Evolutionary conservation across 352 stramenopile species (phyloP).

Genomic region (Phytophthora tentaculata): DNA sequence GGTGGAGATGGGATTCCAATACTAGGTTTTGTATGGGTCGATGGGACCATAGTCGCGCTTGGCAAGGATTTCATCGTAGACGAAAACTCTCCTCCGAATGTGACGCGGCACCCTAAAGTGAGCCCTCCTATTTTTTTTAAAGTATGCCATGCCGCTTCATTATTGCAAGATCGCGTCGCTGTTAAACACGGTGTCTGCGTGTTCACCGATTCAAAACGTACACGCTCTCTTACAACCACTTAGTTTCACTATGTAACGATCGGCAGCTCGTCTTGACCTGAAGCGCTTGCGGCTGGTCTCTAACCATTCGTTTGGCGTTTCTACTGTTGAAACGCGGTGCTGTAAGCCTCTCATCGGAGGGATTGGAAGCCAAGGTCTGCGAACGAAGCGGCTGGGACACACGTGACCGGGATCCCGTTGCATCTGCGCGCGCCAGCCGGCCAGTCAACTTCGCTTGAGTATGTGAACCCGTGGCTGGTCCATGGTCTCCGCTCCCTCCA

Average conservation of each 20-base stretch:
- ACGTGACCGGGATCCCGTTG: constrained; percentile 6
- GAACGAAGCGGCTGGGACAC: constrained; percentile 27
- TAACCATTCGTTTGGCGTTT: constrained; percentile 17
- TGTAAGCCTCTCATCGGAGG: constrained; percentile 16
- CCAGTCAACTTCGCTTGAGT: constrained; percentile 16
- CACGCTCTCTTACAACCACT: constrained; percentile 1
- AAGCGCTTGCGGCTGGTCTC: constrained; percentile 1
- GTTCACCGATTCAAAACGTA: constrained; percentile 11
- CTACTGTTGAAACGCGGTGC: constrained; percentile 25
- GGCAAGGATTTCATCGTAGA: constrained; percentile 10
- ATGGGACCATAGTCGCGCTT: constrained; percentile 4
- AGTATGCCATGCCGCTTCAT: constrained; percentile 1
- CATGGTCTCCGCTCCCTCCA: constrained; percentile 25
- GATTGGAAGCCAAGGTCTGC: constrained; percentile 23
- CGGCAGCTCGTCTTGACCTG: neutral
- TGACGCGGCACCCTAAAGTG: constrained; percentile 12
- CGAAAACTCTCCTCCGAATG: constrained; percentile 14
- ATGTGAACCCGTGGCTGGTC: constrained; percentile 29
- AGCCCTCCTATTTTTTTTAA: too few relatives aligned
- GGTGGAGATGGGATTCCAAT: constrained; percentile 14
- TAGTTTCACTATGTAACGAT: constrained; percentile 19
- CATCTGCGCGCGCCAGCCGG: constrained; percentile 16
- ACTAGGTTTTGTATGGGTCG: neutral
- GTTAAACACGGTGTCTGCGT: constrained; percentile 17
- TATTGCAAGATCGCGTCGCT: neutral